Evolutionary conservation across 345 rosid genomes (phyloP).

Genomic region (Rhodomyrtus tomentosa): DNA sequence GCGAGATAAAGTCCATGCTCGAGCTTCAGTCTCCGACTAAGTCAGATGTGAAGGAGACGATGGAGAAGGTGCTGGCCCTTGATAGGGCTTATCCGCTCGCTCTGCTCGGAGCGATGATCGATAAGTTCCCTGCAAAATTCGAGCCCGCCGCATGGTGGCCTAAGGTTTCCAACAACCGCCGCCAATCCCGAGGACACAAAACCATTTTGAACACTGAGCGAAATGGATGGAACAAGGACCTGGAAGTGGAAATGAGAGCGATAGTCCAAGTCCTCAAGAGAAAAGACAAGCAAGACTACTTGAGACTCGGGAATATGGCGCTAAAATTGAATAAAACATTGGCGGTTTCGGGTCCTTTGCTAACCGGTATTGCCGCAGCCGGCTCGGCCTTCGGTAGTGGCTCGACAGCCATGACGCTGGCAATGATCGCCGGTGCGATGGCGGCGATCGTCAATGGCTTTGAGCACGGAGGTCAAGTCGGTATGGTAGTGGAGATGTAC

Average conservation of each 20-base stretch:
- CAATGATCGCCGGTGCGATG: constrained; percentile 21
- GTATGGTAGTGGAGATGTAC: constrained; percentile 56
- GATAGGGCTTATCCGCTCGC: constrained; percentile 33
- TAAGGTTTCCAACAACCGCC: not conserved
- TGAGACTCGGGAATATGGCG: constrained; percentile 22
- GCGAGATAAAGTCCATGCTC: constrained; percentile 6
- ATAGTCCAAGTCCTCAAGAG: constrained; percentile 11
- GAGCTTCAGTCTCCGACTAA: not conserved
- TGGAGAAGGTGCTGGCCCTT: constrained; percentile 16
- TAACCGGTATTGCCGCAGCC: constrained; percentile 23
- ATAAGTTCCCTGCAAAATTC: constrained; percentile 17
- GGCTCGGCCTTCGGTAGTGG: constrained; percentile 9
- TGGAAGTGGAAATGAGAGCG: constrained; percentile 29
- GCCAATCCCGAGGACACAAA: not conserved
- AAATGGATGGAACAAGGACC: constrained; percentile 24
- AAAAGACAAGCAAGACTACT: constrained; percentile 29
- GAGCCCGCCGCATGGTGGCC: constrained; percentile 28
- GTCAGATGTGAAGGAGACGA: constrained; percentile 8
- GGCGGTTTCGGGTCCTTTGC: constrained; percentile 33
- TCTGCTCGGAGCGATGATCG: constrained; percentile 26
- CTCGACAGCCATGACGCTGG: constrained; percentile 6
- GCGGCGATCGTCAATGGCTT: constrained; percentile 17
- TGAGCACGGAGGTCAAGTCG: constrained; percentile 38
- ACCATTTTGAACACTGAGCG: not conserved
- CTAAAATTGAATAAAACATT: constrained; percentile 31